Conservation (phyloP, 495 filamentous ascomycete genomes). For the Neurospora sp. region DNA sequence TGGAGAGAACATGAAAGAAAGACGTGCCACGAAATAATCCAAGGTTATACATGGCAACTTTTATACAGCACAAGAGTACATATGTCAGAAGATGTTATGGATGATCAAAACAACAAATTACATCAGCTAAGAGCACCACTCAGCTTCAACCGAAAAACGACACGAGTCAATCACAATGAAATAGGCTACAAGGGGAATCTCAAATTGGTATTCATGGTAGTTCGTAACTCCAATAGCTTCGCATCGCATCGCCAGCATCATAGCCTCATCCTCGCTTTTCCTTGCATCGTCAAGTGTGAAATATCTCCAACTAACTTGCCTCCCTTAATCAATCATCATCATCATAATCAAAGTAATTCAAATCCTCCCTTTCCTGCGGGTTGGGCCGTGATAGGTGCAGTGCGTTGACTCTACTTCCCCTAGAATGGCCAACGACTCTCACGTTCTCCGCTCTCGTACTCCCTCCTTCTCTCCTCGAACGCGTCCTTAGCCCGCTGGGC, state of each 20-base stretch:
- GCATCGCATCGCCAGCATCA: background rate
- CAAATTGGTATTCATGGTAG: background rate
- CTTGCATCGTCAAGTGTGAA: background rate
- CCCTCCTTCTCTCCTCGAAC: constrained; percentile 10
- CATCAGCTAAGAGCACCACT: background rate
- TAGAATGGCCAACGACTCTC: background rate
- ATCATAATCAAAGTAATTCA: background rate
- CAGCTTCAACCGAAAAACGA: background rate
- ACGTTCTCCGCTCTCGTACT: background rate
- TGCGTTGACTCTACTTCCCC: background rate
- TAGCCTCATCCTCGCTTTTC: background rate
- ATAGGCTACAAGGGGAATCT: background rate
- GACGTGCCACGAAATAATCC: too few relatives aligned
- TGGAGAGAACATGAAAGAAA: too few relatives aligned
- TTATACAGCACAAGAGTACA: too few relatives aligned
- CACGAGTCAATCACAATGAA: background rate
- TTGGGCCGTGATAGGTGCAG: background rate
- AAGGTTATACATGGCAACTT: too few relatives aligned
- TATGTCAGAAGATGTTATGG: too few relatives aligned
- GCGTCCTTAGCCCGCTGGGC: constrained; percentile 17
- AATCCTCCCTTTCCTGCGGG: background rate
- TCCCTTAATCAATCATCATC: background rate
- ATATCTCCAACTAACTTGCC: background rate
- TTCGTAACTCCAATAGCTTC: background rate
- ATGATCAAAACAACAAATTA: background rate